A percentile compares a stretch with the other conserved stretches of the same genome.
phyloP scores from a whole-genome alignment of 2,329 filamentous ascomycete species.

The Fusarium sp. region DNA sequence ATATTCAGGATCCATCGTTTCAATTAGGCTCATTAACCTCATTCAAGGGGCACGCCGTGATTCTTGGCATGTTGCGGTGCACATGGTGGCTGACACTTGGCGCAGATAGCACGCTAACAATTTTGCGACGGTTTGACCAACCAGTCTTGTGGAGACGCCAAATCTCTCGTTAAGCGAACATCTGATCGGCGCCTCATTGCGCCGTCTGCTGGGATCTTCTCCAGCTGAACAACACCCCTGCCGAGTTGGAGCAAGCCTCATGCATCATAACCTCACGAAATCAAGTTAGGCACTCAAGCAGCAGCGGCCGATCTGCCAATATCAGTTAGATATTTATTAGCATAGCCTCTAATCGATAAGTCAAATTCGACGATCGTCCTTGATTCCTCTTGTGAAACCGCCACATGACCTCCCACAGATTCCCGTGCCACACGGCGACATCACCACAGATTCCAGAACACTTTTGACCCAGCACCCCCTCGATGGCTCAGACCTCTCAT shows the following conservation, averaged over 20 bases:
- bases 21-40: slow-evolving; percentile 4
- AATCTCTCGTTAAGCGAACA: neutral
- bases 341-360: neutral
- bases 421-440: neutral
- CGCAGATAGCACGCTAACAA: slow-evolving; percentile 2
- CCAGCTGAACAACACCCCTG: slow-evolving; percentile 28
- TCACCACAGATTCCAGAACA: neutral
- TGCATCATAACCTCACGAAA: neutral
- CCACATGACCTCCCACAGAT: neutral
- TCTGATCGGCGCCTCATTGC: neutral
- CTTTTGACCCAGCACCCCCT: neutral
- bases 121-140: too few species aligned
- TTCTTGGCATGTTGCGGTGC: slow-evolving; percentile 6
- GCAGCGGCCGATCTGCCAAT: neutral
- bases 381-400: neutral
- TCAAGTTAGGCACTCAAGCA: neutral
- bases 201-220: slow-evolving; percentile 20
- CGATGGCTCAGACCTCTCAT: neutral
- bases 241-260: neutral
- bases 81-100: slow-evolving; percentile 19
- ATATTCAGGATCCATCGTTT: neutral
- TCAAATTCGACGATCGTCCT: neutral
- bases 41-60: slow-evolving; percentile 21
- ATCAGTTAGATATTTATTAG: neutral
- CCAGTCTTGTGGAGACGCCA: fast-evolving